phyloP scores from a whole-genome alignment of 768 basidiomycete genomes.

The Mycena albidolilacea region DNA sequence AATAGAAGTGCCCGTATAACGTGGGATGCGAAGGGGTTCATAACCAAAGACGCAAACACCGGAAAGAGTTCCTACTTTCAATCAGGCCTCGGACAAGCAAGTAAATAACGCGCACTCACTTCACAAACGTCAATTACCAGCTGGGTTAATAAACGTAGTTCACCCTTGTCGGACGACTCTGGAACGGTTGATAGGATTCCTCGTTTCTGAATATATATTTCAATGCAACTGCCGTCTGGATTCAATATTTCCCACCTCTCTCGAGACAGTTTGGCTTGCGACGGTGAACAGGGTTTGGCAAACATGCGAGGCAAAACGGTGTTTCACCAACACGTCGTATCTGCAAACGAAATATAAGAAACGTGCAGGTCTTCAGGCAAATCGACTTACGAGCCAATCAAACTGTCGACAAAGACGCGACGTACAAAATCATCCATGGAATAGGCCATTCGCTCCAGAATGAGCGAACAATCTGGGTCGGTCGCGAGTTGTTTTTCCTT shows the following conservation, averaged over 20 bases:
- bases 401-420: constrained; percentile 89
- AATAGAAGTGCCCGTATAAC: constrained; percentile 86
- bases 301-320: constrained; percentile 97
- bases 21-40: constrained; percentile 93
- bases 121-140: constrained; percentile 76
- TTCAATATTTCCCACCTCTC: constrained; percentile 68
- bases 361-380: background rate
- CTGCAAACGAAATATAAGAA: constrained; percentile 49
- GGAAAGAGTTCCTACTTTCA: constrained; percentile 77
- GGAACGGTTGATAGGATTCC: constrained; percentile 68
- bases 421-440: constrained; percentile 98
- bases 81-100: constrained; percentile 13
- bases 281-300: constrained; percentile 90
- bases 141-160: constrained; percentile 75
- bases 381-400: constrained; percentile 87
- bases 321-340: constrained; percentile 74
- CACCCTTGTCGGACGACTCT: constrained; percentile 68
- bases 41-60: constrained; percentile 73
- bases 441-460: constrained; percentile 90
- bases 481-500: constrained; percentile 94
- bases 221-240: constrained; percentile 1
- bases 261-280: constrained; percentile 70
- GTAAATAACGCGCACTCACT: constrained; percentile 55
- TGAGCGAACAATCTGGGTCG: constrained; percentile 93
- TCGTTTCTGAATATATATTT: constrained; percentile 56